Conservation (phyloP, 495 filamentous ascomycete genomes). For the Penicillium crystallinum region DNA sequence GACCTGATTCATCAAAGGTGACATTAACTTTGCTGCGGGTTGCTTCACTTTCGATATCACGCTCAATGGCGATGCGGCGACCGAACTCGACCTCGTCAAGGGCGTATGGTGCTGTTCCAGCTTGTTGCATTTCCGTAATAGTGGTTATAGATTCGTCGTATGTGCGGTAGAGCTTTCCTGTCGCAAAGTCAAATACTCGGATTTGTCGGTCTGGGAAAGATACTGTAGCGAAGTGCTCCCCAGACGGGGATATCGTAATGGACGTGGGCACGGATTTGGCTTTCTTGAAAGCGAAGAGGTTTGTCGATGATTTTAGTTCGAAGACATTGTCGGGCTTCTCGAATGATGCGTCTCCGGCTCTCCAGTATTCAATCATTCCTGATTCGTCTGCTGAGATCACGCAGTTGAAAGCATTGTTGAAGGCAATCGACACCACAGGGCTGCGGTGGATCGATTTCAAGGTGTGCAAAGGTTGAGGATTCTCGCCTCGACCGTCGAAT, state of each 20-base stretch:
- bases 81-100: constrained; percentile 91
- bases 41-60: constrained; percentile 68
- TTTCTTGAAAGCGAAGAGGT: constrained; percentile 95
- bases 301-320: constrained; percentile 83
- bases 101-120: constrained; percentile 70
- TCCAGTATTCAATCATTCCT: constrained; percentile 98
- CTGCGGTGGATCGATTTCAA: constrained; percentile 70
- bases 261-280: constrained; percentile 79
- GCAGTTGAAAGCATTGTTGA: constrained; percentile 85
- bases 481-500: constrained; percentile 87
- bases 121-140: constrained; percentile 90
- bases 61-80: constrained; percentile 78
- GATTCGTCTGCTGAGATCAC: constrained; percentile 82
- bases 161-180: constrained; percentile 80
- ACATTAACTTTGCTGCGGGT: constrained; percentile 74
- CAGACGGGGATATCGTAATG: constrained; percentile 81
- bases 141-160: constrained; percentile 90
- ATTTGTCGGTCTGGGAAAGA: constrained; percentile 92
- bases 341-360: constrained; percentile 63
- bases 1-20: constrained; percentile 90
- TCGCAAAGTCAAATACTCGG: constrained; percentile 85
- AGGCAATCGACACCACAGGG: constrained; percentile 76
- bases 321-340: constrained; percentile 93
- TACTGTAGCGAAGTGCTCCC: constrained; percentile 78
- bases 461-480: constrained; percentile 64